A percentile compares a stretch with the other conserved stretches of the same genome.
phyloP scores from a whole-genome alignment of 768 basidiomycete species.

The Pholiota molesta region DNA sequence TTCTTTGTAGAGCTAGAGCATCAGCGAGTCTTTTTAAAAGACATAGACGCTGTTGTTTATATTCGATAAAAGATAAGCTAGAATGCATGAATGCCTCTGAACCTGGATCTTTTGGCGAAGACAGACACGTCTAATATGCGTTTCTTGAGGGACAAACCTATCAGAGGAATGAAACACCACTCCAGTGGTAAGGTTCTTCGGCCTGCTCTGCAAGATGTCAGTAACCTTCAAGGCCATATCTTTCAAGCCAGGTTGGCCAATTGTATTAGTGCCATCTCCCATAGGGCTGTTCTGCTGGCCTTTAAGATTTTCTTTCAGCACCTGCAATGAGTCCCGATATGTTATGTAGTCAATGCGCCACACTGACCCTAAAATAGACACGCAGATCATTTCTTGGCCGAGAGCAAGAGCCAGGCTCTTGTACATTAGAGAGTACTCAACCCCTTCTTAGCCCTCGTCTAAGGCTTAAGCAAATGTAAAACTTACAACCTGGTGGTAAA shows the following conservation, averaged over 20 bases:
- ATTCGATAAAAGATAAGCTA: neutral
- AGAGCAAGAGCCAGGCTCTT: too few species aligned
- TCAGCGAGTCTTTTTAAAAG: slow-evolving; percentile 45
- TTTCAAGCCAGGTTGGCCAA: slow-evolving; percentile 49
- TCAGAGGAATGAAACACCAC: slow-evolving; percentile 42
- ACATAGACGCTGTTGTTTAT: slow-evolving; percentile 48
- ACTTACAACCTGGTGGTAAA: too few species aligned
- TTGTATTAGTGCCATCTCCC: slow-evolving; percentile 44
- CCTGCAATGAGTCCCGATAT: slow-evolving; percentile 18
- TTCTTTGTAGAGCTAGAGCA: slow-evolving; percentile 28
- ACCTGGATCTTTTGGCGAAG: slow-evolving; percentile 45
- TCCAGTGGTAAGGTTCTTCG: slow-evolving; percentile 29
- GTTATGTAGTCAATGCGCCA: neutral
- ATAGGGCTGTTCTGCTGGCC: slow-evolving; percentile 40
- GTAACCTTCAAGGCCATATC: slow-evolving; percentile 53
- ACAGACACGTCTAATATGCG: slow-evolving; percentile 41
- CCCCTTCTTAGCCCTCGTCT: too few species aligned
- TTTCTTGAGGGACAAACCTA: slow-evolving; percentile 25
- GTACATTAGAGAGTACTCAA: too few species aligned
- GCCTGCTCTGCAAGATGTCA: slow-evolving; percentile 42
- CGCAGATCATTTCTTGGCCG: too few species aligned
- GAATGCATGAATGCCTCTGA: too few species aligned
- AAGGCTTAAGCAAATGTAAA: too few species aligned
- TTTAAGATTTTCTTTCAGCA: slow-evolving; percentile 39
- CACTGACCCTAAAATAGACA: neutral